These are phyloP conservation scores for Xanthoceras sorbifolium DNA, from an alignment of 345 rosid genomes.

Conservation along the genomic window DNA sequence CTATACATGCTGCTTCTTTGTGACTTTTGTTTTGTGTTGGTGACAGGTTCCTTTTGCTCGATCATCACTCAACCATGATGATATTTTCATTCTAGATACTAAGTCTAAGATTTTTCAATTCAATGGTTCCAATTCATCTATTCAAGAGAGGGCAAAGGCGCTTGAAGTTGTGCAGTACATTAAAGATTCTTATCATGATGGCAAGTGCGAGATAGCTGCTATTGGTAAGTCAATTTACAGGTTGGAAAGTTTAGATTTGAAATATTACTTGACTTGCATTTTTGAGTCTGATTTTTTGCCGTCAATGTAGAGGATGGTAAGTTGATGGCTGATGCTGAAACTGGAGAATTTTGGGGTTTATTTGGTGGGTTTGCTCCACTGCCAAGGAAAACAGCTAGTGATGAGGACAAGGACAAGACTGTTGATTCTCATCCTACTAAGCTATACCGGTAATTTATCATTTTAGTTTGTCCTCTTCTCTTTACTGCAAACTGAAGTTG, in stretches of 20 bases:
- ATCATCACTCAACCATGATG: constrained; percentile 94
- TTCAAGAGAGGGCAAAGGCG: constrained; percentile 99
- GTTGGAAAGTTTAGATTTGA: constrained; percentile 15
- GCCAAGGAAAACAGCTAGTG: constrained; percentile 66
- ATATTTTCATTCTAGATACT: constrained; percentile 94
- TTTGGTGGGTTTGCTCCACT: constrained; percentile 99
- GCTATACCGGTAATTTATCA: constrained; percentile 57
- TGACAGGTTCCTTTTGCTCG: constrained; percentile 88
- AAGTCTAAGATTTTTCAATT: constrained; percentile 91
- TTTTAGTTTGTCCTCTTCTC: constrained; percentile 10
- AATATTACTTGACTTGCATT: constrained; percentile 2
- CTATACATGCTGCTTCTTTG: constrained; percentile 7
- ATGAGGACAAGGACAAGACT: constrained; percentile 58
- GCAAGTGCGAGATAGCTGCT: constrained; percentile 91
- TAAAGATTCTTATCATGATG: constrained; percentile 94
- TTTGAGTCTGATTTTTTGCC: constrained; percentile 22
- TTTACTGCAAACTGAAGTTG: background rate
- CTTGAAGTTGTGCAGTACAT: constrained; percentile 97
- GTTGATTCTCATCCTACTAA: constrained; percentile 49
- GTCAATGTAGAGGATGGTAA: constrained; percentile 81
- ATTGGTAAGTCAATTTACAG: constrained; percentile 63
- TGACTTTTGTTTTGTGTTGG: constrained; percentile 17
- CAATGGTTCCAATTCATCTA: constrained; percentile 91
- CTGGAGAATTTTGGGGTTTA: constrained; percentile 96
- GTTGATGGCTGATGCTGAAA: constrained; percentile 98